Percentiles rank a stretch among this genome's conserved stretches.
Evolutionary conservation across 331 rosid species (phyloP).

Genomic region (Malus hybrid): DNA sequence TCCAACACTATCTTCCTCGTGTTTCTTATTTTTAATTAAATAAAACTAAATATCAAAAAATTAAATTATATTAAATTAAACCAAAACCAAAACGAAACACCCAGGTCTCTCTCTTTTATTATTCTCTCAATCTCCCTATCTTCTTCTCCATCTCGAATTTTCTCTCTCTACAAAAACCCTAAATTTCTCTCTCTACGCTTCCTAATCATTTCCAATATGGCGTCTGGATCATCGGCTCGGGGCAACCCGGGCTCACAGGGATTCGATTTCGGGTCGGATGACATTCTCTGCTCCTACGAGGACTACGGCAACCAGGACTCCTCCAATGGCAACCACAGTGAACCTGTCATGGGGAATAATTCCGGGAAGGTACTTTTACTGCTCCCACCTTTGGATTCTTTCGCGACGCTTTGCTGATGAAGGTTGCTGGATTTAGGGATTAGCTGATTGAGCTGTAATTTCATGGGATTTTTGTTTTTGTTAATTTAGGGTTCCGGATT

Average conservation of each 20-base stretch:
- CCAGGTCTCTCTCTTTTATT: not conserved
- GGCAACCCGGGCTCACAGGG: slow-evolving; percentile 53
- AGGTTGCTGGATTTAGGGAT: not conserved
- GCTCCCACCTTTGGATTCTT: not conserved
- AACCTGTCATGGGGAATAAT: slow-evolving; percentile 38
- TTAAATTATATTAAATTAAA: not conserved
- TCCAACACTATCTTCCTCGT: slow-evolving; percentile 3
- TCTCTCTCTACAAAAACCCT: not conserved
- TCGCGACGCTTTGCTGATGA: not conserved
- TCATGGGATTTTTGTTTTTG: not conserved
- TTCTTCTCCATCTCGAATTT: not conserved
- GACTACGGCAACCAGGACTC: slow-evolving; percentile 58
- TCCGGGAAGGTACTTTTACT: slow-evolving; percentile 44
- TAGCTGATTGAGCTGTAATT: not conserved
- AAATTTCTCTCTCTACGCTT: slow-evolving; percentile 1
- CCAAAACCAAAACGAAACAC: not conserved
- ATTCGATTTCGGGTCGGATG: slow-evolving; percentile 69
- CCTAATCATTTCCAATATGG: slow-evolving; percentile 34
- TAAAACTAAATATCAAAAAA: not conserved
- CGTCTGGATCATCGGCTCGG: slow-evolving; percentile 83
- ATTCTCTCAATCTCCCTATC: not conserved
- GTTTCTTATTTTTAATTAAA: slow-evolving; percentile 2
- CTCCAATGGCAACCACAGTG: slow-evolving; percentile 45
- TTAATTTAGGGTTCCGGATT: slow-evolving; percentile 14
- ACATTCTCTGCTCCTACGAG: slow-evolving; percentile 65